Percentiles rank a stretch among this genome's conserved stretches.
Conservation (phyloP, 495 filamentous ascomycete species). For the Aspergillus haitiensis region DNA sequence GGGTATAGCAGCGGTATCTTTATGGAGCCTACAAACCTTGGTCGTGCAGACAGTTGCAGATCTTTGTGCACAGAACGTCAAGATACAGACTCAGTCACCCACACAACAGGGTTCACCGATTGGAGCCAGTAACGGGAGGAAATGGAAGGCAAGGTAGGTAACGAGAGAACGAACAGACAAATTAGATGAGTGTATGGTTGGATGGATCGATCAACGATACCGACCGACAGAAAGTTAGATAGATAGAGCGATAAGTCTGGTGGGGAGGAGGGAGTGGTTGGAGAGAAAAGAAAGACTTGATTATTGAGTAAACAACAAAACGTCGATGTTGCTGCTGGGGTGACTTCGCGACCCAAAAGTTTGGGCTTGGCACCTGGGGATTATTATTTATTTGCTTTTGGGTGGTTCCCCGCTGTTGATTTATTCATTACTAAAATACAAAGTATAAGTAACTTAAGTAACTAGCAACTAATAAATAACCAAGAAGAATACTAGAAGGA, state of each 20-base stretch:
- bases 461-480: no score
- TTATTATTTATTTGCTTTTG: not conserved
- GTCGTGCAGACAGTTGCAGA: constrained; percentile 26
- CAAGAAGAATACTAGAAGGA: no score
- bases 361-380: constrained; percentile 11
- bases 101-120: constrained; percentile 13
- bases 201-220: not conserved
- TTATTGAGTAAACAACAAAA: constrained; percentile 9
- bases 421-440: no score
- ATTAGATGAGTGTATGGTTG: not conserved
- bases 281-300: not conserved
- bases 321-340: constrained; percentile 15
- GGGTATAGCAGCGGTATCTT: not conserved
- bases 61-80: constrained; percentile 16
- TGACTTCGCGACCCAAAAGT: constrained; percentile 21
- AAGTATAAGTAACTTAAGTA: no score
- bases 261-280: constrained; percentile 3
- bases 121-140: not conserved
- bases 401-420: not conserved
- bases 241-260: not conserved
- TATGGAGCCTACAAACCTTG: constrained; percentile 23
- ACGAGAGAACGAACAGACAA: not conserved
- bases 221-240: not conserved
- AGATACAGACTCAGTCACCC: not conserved
- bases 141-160: not conserved